Evolutionary conservation across 1,284 basidiomycete species (phyloP).

Genomic region (Athelia psychrophila): DNA sequence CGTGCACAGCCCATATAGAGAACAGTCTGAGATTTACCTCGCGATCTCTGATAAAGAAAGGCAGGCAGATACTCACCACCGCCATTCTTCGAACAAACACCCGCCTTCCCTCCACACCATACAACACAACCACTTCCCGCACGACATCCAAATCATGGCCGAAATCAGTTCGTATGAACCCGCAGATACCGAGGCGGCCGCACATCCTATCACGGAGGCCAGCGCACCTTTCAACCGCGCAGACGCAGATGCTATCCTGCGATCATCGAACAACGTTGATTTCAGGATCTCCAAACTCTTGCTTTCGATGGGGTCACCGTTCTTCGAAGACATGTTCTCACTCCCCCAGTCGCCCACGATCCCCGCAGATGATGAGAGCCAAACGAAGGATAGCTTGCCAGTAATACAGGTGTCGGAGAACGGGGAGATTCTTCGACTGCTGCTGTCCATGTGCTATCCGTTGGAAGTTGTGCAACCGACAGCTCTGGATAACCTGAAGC

Average conservation of each 20-base stretch:
- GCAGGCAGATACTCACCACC: too few species aligned
- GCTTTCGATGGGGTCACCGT: conserved; percentile 29
- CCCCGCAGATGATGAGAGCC: not conserved
- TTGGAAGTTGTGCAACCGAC: not conserved
- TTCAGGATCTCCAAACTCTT: conserved; percentile 30
- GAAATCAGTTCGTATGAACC: too few species aligned
- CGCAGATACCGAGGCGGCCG: not conserved
- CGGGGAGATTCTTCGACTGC: conserved; percentile 8
- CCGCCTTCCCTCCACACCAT: not conserved
- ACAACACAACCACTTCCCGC: not conserved
- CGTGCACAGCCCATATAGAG: too few species aligned
- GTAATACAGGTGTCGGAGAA: conserved; percentile 22
- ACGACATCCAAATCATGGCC: too few species aligned
- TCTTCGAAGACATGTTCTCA: conserved; percentile 34
- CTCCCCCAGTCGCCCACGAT: conserved; percentile 21
- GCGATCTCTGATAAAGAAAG: too few species aligned
- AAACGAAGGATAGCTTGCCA: conserved; percentile 11
- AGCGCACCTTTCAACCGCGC: conserved; percentile 15
- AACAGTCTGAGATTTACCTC: too few species aligned
- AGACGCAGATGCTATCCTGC: conserved; percentile 30
- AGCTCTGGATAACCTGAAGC: too few species aligned
- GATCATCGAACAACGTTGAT: conserved; percentile 27
- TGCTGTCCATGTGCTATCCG: not conserved
- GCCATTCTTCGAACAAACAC: not conserved
- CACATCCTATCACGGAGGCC: not conserved